Conservation (phyloP, 2,329 filamentous ascomycete species). For the Ophiosphaerella korrae region DNA sequence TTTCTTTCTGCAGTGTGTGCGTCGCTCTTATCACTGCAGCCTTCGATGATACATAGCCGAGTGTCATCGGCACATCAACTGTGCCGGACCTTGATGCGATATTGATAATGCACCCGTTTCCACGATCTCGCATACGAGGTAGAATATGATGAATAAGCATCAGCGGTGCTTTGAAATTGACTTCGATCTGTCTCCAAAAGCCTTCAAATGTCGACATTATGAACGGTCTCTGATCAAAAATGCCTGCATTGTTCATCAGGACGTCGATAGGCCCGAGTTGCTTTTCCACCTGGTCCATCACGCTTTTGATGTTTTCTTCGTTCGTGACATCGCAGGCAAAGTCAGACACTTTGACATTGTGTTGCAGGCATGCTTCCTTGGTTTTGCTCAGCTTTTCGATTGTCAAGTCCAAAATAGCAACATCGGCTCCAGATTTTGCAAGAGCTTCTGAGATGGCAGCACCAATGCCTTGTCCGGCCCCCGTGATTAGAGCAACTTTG, state of each 20-base stretch:
- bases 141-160: slow-evolving; percentile 33
- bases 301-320: slow-evolving; percentile 11
- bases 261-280: slow-evolving; percentile 31
- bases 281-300: slow-evolving; percentile 23
- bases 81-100: slow-evolving; percentile 37
- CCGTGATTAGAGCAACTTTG: slow-evolving; percentile 36
- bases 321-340: slow-evolving; percentile 34
- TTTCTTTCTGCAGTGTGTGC: slow-evolving; percentile 37
- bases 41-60: slow-evolving; percentile 36
- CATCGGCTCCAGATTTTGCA: slow-evolving; percentile 30
- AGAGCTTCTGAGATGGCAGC: slow-evolving; percentile 34
- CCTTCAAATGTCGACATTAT: slow-evolving; percentile 32
- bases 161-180: slow-evolving; percentile 40
- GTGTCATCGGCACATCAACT: slow-evolving; percentile 39
- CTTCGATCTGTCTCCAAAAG: slow-evolving; percentile 40
- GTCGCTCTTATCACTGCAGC: slow-evolving; percentile 36
- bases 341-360: slow-evolving; percentile 24
- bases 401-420: slow-evolving; percentile 35
- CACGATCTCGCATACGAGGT: slow-evolving; percentile 27
- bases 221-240: slow-evolving; percentile 32
- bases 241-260: slow-evolving; percentile 37
- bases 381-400: slow-evolving; percentile 23
- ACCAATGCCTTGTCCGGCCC: slow-evolving; percentile 36
- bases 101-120: slow-evolving; percentile 39
- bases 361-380: slow-evolving; percentile 25